Percentiles rank a stretch among this genome's conserved stretches.
phyloP scores from a whole-genome alignment of 1,284 basidiomycete genomes.

The Violaceomyces palustris region DNA sequence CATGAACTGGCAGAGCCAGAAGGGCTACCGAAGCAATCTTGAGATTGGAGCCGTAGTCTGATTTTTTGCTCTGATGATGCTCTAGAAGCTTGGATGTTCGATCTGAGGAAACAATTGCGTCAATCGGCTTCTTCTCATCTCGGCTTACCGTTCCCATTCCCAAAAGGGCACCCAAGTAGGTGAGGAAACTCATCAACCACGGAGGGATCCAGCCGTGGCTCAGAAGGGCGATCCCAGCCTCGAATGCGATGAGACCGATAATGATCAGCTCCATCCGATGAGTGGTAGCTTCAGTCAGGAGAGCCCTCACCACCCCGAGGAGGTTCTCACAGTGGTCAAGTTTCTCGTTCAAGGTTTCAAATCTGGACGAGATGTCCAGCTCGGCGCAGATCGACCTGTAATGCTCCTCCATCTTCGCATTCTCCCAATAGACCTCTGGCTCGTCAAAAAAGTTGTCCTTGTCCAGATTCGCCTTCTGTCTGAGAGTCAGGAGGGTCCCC shows the following conservation, averaged over 20 bases:
- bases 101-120: too few species aligned
- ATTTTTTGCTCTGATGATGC: too few species aligned
- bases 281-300: conserved; percentile 44
- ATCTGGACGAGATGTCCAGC: conserved; percentile 43
- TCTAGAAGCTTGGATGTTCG: too few species aligned
- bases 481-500: conserved; percentile 43
- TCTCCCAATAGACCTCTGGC: conserved; percentile 51
- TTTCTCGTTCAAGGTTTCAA: conserved; percentile 48
- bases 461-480: conserved; percentile 44
- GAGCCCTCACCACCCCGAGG: conserved; percentile 42
- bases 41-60: too few species aligned
- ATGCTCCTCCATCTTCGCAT: conserved; percentile 42
- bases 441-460: conserved; percentile 50
- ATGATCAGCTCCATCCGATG: conserved; percentile 51
- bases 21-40: too few species aligned
- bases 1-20: too few species aligned
- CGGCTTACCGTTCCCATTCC: too few species aligned
- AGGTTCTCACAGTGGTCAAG: conserved; percentile 49
- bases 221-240: conserved; percentile 35
- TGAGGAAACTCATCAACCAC: conserved; percentile 11
- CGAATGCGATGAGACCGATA: conserved; percentile 44
- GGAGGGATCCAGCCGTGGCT: conserved; percentile 37
- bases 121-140: too few species aligned
- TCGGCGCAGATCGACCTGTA: conserved; percentile 44
- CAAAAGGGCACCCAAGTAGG: too few species aligned